A percentile compares a stretch with the other conserved stretches of the same genome.
These are phyloP conservation scores for Nicotiana undulata DNA, from an alignment of 257 asterid species.

Conservation along the genomic window DNA sequence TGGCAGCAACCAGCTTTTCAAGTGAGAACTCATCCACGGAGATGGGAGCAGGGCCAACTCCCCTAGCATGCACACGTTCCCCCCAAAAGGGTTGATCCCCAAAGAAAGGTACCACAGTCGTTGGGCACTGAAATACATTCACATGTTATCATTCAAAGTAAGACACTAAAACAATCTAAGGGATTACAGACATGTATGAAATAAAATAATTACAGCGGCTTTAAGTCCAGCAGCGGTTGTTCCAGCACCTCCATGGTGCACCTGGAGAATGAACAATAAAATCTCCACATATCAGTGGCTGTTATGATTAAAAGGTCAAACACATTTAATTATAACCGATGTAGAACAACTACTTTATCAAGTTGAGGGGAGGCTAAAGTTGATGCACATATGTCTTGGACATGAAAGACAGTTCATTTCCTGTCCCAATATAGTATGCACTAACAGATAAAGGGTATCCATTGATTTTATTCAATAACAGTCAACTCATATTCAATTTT, in stretches of 20 bases:
- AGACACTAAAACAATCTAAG: background rate
- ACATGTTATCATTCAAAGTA: background rate
- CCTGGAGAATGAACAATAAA: conserved; percentile 31
- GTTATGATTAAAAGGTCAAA: background rate
- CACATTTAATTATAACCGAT: background rate
- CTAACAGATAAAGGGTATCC: background rate
- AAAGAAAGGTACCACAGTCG: conserved; percentile 84
- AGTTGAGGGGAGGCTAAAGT: background rate
- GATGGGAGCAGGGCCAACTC: conserved; percentile 91
- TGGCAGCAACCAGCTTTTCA: conserved; percentile 71
- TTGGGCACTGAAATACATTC: conserved; percentile 55
- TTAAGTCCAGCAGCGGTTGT: conserved; percentile 97
- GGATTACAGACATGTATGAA: background rate
- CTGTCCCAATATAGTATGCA: background rate
- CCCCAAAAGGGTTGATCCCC: conserved; percentile 98
- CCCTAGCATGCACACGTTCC: conserved; percentile 69
- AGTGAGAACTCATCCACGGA: conserved; percentile 77
- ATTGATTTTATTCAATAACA: background rate
- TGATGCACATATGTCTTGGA: background rate
- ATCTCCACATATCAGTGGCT: background rate
- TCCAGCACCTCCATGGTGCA: conserved; percentile 97
- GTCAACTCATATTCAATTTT: background rate
- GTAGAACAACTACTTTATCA: background rate
- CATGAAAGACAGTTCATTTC: background rate
- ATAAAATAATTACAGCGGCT: conserved; percentile 53